Conservation (phyloP, 306 rosid species). For the Castanea mollissima region DNA sequence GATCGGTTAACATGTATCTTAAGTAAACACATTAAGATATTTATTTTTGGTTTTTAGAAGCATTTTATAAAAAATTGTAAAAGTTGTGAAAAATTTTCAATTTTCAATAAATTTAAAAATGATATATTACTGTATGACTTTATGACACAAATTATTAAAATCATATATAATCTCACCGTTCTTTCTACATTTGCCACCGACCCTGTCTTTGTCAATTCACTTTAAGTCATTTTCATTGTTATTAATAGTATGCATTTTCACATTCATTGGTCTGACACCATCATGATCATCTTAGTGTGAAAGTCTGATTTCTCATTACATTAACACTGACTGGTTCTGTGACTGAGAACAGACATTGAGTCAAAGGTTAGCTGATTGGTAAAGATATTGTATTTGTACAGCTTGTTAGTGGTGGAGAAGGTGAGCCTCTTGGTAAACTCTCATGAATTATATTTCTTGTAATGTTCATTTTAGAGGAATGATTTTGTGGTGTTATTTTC, state of each 20-base stretch:
- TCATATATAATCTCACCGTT: not conserved
- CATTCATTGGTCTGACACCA: not conserved
- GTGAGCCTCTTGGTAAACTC: not conserved
- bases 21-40: no score
- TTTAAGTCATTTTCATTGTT: not conserved
- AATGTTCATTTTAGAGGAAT: not conserved
- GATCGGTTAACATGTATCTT: no score
- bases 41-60: no score
- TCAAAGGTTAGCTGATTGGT: constrained; percentile 15
- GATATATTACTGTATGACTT: no score
- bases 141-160: no score
- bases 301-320: not conserved
- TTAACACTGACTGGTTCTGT: not conserved
- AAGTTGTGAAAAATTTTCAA: no score
- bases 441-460: not conserved
- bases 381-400: not conserved
- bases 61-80: no score
- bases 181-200: not conserved
- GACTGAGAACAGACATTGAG: constrained; percentile 9
- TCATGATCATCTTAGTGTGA: not conserved
- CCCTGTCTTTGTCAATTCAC: not conserved
- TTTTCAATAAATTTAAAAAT: no score
- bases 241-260: not conserved
- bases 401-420: constrained; percentile 1
- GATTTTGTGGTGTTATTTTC: constrained; percentile 2